Conservation (phyloP, 140 eudicot species). For the Anethum foeniculum region DNA sequence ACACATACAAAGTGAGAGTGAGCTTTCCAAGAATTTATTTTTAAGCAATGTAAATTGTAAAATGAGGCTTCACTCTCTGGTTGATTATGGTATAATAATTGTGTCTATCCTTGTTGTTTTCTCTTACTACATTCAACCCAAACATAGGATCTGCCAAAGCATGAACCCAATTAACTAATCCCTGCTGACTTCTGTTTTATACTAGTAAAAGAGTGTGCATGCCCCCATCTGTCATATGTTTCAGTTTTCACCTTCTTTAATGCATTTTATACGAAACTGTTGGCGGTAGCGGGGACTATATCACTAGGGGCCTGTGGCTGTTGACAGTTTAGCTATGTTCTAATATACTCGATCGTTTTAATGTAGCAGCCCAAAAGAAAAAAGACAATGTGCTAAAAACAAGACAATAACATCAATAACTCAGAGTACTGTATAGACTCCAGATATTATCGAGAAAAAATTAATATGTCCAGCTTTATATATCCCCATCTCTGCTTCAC, state of each 20-base stretch:
- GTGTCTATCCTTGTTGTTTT: too few relatives aligned
- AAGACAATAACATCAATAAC: neutral
- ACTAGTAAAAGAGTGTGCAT: neutral
- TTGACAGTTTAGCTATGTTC: neutral
- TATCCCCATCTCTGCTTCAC: neutral
- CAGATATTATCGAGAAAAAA: neutral
- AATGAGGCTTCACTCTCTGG: too few relatives aligned
- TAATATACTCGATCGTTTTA: neutral
- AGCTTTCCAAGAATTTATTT: too few relatives aligned
- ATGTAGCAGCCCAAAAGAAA: neutral
- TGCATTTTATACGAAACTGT: neutral
- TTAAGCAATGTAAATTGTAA: too few relatives aligned
- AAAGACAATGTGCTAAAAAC: neutral
- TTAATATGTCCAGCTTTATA: neutral
- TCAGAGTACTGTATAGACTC: neutral
- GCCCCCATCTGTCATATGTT: neutral
- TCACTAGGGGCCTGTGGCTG: neutral
- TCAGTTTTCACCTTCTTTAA: neutral
- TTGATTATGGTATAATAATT: too few relatives aligned
- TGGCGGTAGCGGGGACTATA: neutral
- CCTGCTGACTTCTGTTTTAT: too few relatives aligned
- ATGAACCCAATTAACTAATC: too few relatives aligned
- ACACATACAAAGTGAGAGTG: too few relatives aligned
- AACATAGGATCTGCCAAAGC: too few relatives aligned
- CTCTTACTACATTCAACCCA: too few relatives aligned